Base-by-base conservation (phyloP, 352 stramenopile genomes). In the Phytophthora multivora region DNA sequence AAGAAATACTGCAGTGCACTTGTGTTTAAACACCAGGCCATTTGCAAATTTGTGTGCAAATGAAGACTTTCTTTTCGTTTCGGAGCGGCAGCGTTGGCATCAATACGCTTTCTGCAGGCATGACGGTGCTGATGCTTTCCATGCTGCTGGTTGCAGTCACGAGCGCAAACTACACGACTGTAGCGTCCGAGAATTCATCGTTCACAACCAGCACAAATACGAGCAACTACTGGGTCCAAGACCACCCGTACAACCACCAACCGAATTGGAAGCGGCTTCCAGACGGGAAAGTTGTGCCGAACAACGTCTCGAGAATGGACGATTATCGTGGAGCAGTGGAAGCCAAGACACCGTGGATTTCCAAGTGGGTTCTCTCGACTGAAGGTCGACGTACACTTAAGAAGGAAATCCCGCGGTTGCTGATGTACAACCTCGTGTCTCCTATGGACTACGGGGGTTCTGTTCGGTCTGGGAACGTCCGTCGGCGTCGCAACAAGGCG, bases 391-490 rank as follows among this genome's bases (percentile, higher is more conserved):
- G 56, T 31, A 72, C 69, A 8, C 31, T 71, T 5, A 67, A 74
- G 33, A 76, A 79, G 25, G 51, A 76, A 16, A 40, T 75, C 4
- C 53, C 66, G 4, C 59, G 47, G 16, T 31, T 69, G 33, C 21
- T 86, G 23, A 63, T 86, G 42, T 84, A 86, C 65, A 80, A 83
- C 25, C 59, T 85, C 36, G 70, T 89, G 25, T 80, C 77, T 19
- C 75, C 77, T 0, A 73, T 75, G 60, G 66, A 79, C 45, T 70
- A 77, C 16, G 79, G 79, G 2, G 46, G 30, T 4, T 78, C 72
- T 23, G 11, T 74, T 6, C 56, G 72, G 13, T 67, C 75, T 12
- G 66, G 55, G 15, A 73, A 70, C 25, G 60, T 77, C 11, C 72
- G 73, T 31, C 56, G 52, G 7, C 63, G 69, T 30, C 69, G 66